These are phyloP conservation scores for Phytophthora pistaciae DNA, from an alignment of 352 stramenopile genomes.

Conservation along the genomic window DNA sequence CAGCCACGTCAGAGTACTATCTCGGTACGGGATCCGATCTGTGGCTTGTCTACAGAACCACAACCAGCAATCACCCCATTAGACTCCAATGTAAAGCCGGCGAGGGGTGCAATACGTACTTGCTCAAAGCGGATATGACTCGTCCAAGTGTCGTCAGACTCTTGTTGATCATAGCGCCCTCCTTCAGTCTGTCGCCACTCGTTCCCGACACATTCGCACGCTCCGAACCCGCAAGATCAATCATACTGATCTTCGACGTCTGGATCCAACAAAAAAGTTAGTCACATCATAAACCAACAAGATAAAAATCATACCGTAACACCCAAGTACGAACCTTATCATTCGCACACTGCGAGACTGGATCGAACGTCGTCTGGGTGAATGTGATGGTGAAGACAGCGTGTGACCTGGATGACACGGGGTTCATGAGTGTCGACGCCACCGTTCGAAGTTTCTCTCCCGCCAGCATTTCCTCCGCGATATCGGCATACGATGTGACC, in stretches of 20 bases:
- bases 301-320: neutral
- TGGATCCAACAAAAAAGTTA: slow-evolving; percentile 18
- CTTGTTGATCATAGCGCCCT: slow-evolving; percentile 94
- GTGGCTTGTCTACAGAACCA: slow-evolving; percentile 38
- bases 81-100: neutral
- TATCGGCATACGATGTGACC: slow-evolving; percentile 85
- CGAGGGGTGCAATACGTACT: slow-evolving; percentile 37
- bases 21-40: slow-evolving; percentile 85
- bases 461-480: slow-evolving; percentile 76
- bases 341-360: slow-evolving; percentile 58
- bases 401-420: slow-evolving; percentile 95
- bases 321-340: slow-evolving; percentile 61
- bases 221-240: slow-evolving; percentile 87
- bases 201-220: slow-evolving; percentile 83
- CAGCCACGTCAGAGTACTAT: slow-evolving; percentile 89
- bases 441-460: slow-evolving; percentile 97
- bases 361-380: slow-evolving; percentile 80
- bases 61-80: neutral
- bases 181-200: slow-evolving; percentile 89
- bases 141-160: slow-evolving; percentile 90
- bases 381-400: slow-evolving; percentile 97
- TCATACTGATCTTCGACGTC: slow-evolving; percentile 90
- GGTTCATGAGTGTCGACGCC: slow-evolving; percentile 97
- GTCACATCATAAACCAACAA: neutral
- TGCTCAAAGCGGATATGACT: slow-evolving; percentile 89